Conservation (phyloP, 805 yeast species). For the Lipomyces lipofer region DNA sequence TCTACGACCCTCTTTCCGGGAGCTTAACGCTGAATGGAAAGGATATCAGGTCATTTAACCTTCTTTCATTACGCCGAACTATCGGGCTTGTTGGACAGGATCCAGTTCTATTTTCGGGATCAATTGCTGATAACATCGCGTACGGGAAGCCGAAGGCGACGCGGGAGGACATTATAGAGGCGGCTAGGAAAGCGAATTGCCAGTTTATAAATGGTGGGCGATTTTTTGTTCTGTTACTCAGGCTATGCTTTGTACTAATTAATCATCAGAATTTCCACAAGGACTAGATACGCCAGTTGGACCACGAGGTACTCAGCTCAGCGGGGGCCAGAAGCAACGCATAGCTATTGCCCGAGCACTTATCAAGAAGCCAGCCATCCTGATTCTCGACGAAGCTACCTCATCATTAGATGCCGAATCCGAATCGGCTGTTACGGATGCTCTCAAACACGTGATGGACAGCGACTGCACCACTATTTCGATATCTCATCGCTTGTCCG, state of each 20-base stretch:
- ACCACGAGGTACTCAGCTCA: constrained; percentile 50
- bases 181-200: constrained; percentile 54
- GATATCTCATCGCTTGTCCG: constrained; percentile 71
- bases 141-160: constrained; percentile 80
- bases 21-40: constrained; percentile 78
- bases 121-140: constrained; percentile 81
- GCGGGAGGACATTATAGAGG: constrained; percentile 51
- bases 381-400: constrained; percentile 60
- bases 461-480: constrained; percentile 64
- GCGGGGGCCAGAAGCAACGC: constrained; percentile 68
- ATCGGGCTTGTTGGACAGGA: constrained; percentile 96
- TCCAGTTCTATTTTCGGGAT: constrained; percentile 87
- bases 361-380: constrained; percentile 55
- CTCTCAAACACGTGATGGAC: constrained; percentile 55
- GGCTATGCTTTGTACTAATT: constrained; percentile 26
- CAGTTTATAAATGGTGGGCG: constrained; percentile 58
- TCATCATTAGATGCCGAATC: constrained; percentile 58
- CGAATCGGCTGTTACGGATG: constrained; percentile 62
- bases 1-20: constrained; percentile 68
- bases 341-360: constrained; percentile 64
- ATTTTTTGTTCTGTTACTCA: constrained; percentile 33
- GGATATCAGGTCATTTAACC: constrained; percentile 69
- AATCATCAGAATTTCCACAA: constrained; percentile 56
- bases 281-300: constrained; percentile 59
- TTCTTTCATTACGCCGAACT: constrained; percentile 70